These are phyloP conservation scores for Phlyctochytrium bullatum DNA, from an alignment of 192 early-diverging fungal genomes.

Conservation along the genomic window DNA sequence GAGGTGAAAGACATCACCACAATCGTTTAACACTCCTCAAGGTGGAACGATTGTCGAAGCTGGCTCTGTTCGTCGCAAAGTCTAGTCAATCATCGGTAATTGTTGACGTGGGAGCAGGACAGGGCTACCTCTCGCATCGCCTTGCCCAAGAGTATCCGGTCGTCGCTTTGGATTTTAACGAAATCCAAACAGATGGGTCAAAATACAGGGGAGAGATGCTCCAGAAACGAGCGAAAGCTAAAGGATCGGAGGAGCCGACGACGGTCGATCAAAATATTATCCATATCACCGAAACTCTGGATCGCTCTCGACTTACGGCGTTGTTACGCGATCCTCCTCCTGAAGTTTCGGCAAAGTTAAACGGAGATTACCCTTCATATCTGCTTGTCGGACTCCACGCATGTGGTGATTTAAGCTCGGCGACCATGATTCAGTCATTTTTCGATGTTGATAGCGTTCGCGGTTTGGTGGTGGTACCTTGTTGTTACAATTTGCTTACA, in stretches of 20 bases:
- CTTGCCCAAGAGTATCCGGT: constrained; percentile 21
- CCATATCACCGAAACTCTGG: constrained; percentile 14
- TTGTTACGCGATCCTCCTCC: constrained; percentile 1
- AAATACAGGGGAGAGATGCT: constrained; percentile 14
- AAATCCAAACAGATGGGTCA: constrained; percentile 26
- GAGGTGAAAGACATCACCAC: neutral
- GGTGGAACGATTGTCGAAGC: neutral
- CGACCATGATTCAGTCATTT: constrained; percentile 20
- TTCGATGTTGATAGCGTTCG: neutral
- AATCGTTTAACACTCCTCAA: too few relatives aligned
- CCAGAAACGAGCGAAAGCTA: constrained; percentile 2
- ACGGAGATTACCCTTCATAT: neutral
- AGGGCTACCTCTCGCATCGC: constrained; percentile 35
- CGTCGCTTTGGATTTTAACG: constrained; percentile 33
- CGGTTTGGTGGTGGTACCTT: constrained; percentile 23
- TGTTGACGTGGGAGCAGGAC: constrained; percentile 37
- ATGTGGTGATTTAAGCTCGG: constrained; percentile 20
- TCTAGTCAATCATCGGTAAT: constrained; percentile 6
- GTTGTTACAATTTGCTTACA: constrained; percentile 26
- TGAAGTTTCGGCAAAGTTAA: neutral
- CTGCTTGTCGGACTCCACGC: constrained; percentile 28
- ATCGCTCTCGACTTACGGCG: neutral
- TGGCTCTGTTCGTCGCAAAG: neutral
- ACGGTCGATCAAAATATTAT: constrained; percentile 6
- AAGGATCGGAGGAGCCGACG: neutral